Percentiles rank a stretch among this genome's conserved stretches.
These are phyloP conservation scores for Monosporascus sp. DNA, from an alignment of 2,329 filamentous ascomycete species.

Conservation along the genomic window DNA sequence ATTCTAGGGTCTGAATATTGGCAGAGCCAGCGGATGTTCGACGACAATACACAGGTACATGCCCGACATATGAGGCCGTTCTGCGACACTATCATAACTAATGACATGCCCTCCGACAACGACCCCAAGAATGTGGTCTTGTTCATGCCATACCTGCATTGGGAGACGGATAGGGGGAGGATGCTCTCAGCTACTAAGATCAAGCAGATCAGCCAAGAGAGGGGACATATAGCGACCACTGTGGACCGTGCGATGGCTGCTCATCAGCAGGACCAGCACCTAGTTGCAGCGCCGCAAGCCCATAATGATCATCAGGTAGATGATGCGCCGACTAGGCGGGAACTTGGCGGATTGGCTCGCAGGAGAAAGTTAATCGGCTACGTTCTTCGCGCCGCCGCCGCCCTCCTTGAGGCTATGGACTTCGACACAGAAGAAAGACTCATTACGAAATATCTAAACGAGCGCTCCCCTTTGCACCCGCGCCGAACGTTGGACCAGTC, in stretches of 20 bases:
- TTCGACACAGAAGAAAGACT: not conserved
- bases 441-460: slow-evolving; percentile 8
- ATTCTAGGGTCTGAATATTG: not conserved
- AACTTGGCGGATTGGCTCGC: not conserved
- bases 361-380: not conserved
- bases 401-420: slow-evolving; percentile 1
- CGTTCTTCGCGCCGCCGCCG: not conserved
- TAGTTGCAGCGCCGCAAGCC: not conserved
- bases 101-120: not conserved
- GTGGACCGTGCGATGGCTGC: not conserved
- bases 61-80: slow-evolving; percentile 1
- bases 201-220: not conserved
- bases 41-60: not conserved
- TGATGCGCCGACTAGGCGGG: too few relatives aligned
- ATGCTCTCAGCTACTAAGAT: not conserved
- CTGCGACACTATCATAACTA: not conserved
- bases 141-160: slow-evolving; percentile 20
- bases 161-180: slow-evolving; percentile 16
- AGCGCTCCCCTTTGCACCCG: slow-evolving; percentile 15
- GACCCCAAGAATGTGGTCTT: not conserved
- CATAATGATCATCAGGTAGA: not conserved
- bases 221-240: not conserved
- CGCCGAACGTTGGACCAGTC: slow-evolving; percentile 25
- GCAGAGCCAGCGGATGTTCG: not conserved
- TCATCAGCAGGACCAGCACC: not conserved